Conservation (phyloP, 2,329 filamentous ascomycete genomes). For the Orbilia brochopaga region DNA sequence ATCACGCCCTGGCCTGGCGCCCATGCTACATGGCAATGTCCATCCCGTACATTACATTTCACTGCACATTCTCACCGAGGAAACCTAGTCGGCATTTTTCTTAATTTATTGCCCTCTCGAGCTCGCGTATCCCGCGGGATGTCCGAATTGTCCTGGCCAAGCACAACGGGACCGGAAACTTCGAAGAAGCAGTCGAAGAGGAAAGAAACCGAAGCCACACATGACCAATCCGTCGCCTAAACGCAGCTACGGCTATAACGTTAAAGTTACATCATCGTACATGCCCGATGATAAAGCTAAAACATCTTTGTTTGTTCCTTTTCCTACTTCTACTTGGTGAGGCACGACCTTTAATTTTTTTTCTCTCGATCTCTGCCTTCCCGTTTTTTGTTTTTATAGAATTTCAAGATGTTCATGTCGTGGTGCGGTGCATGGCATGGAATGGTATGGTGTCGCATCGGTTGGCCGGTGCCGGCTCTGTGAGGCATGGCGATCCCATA, state of each 20-base stretch:
- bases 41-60: too few species aligned
- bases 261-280: slow-evolving; percentile 51
- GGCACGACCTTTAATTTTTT: not conserved
- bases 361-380: not conserved
- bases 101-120: slow-evolving; percentile 1
- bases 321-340: slow-evolving; percentile 17
- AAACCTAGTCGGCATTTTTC: not conserved
- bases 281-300: slow-evolving; percentile 31
- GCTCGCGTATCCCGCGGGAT: not conserved
- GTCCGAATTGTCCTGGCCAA: not conserved
- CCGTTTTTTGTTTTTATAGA: not conserved
- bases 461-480: slow-evolving; percentile 23
- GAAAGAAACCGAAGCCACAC: not conserved
- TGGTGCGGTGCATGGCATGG: too few species aligned
- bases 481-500: slow-evolving; percentile 47
- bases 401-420: not conserved
- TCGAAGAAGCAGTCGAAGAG: not conserved
- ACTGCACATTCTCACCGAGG: slow-evolving; percentile 3
- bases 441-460: slow-evolving; percentile 27
- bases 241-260: slow-evolving; percentile 34
- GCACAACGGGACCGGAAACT: too few species aligned
- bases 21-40: not conserved
- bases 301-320: slow-evolving; percentile 31
- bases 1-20: slow-evolving; percentile 20
- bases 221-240: slow-evolving; percentile 49